Evolutionary conservation across 208 protist genomes (phyloP).

Genomic region (Wallacemonas sp.): DNA sequence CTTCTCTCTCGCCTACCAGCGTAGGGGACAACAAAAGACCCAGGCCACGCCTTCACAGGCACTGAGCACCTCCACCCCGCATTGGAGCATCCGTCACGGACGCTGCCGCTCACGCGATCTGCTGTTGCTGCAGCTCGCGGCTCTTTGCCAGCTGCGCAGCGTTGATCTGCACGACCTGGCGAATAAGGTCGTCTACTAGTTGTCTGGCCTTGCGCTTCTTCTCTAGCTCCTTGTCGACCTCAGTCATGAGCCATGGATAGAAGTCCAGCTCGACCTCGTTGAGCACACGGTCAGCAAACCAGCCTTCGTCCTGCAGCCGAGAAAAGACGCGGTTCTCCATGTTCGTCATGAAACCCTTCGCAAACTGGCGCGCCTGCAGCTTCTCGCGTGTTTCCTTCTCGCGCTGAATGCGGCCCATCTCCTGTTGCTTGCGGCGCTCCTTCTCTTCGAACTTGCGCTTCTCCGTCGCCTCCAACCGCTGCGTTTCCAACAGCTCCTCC

Average conservation of each 20-base stretch:
- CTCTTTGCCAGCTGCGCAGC: conserved; percentile 35
- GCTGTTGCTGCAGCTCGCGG: conserved; percentile 10
- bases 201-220: conserved; percentile 77
- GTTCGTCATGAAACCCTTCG: conserved; percentile 92
- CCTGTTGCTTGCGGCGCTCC: conserved; percentile 93
- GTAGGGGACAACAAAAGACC: neutral
- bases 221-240: conserved; percentile 80
- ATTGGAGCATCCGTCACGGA: too few relatives aligned
- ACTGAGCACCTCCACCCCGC: too few relatives aligned
- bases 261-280: conserved; percentile 95
- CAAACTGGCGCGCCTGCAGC: conserved; percentile 92
- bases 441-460: conserved; percentile 95
- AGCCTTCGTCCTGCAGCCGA: conserved; percentile 92
- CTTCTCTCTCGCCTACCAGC: too few relatives aligned
- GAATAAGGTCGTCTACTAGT: conserved; percentile 87
- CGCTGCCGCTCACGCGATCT: neutral
- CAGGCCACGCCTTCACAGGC: too few relatives aligned
- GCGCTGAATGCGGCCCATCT: conserved; percentile 87
- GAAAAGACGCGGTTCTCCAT: conserved; percentile 92
- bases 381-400: conserved; percentile 92
- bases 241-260: conserved; percentile 92
- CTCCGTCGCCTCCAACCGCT: conserved; percentile 95
- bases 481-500: conserved; percentile 94
- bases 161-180: conserved; percentile 73
- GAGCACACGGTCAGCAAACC: conserved; percentile 94